Conservation (phyloP, 345 rosid species). For the Pelargonium nanum region DNA sequence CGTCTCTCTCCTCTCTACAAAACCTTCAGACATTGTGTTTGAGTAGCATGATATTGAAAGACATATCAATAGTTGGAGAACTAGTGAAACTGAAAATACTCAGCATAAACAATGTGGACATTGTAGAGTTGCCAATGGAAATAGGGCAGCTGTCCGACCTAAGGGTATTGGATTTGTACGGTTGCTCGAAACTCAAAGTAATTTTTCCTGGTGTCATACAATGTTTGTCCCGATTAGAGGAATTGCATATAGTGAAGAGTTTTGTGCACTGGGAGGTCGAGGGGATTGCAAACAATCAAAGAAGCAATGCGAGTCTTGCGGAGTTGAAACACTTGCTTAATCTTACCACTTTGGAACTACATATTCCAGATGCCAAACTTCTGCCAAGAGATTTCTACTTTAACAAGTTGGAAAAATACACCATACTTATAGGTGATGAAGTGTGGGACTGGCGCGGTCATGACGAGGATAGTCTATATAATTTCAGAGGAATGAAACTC, state of each 20-base stretch:
- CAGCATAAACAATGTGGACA: too few species aligned
- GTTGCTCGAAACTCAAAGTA: conserved; percentile 2
- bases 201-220: conserved; percentile 12
- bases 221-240: conserved; percentile 18
- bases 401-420: conserved; percentile 1
- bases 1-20: neutral
- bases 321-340: conserved; percentile 14
- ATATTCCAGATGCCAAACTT: neutral
- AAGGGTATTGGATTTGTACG: too few species aligned
- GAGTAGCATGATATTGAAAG: too few species aligned
- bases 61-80: too few species aligned
- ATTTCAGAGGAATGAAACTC: neutral
- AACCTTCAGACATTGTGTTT: neutral
- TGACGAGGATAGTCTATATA: neutral
- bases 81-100: too few species aligned
- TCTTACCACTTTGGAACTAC: neutral
- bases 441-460: neutral
- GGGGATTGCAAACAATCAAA: neutral
- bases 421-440: conserved; percentile 13
- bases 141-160: too few species aligned
- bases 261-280: conserved; percentile 7
- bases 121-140: too few species aligned
- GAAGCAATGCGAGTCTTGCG: conserved; percentile 11
- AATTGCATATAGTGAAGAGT: conserved; percentile 2
- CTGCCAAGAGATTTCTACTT: conserved; percentile 7